Evolutionary conservation across 2,329 filamentous ascomycete genomes (phyloP), one percentile per base, ranked within the genome.

Genomic region (Ophiostoma ips): DNA sequence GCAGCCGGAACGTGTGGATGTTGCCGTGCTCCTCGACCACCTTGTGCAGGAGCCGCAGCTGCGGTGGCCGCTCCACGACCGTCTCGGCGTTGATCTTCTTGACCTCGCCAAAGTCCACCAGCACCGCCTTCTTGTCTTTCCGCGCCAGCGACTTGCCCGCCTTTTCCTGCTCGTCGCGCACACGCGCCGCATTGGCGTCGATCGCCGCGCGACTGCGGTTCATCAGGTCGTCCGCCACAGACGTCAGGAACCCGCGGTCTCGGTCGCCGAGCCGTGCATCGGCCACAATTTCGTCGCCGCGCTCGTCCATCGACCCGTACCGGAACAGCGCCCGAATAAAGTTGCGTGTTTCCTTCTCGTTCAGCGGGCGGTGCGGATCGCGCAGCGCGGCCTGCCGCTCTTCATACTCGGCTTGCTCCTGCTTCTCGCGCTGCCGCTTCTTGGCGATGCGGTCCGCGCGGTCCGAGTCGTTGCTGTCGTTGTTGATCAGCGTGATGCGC

Each of bases 61-160:
- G 90, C 44, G 83, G 78, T 0, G 92, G 90, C 9, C 94, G 83
- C 58, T 96, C 90, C 11, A 95, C 79, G 50, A 95, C 84, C 0
- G 92, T 96, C 66, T 95, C 88, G 1, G 92, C 92, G 61, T 98
- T 98, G 60, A 95, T 78, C 59, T 94, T 89, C 66, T 94, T 94
- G 47, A 95, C 83, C 50, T 89, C 87, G 43, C 84, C 83, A 66
- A 89, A 95, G 62, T 96, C 89, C 59, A 98, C 95, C 41, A 98
- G 71, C 16, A 98, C 87, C 1, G 92, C 92, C 66, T 98, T 98
- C 66, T 87, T 87, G 63, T 98, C 92, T 65, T 98, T 98, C 71
- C 96, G 95, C 0, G 90, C 94, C 50, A 94, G 68, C 2, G 81
- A 75, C 63, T 92, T 94, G 61, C 87, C 87, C 0, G 77, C 75